Evolutionary conservation across 768 basidiomycete genomes (phyloP), one percentile per base, ranked within the genome.

Genomic region (Podaxis pistillaris): DNA sequence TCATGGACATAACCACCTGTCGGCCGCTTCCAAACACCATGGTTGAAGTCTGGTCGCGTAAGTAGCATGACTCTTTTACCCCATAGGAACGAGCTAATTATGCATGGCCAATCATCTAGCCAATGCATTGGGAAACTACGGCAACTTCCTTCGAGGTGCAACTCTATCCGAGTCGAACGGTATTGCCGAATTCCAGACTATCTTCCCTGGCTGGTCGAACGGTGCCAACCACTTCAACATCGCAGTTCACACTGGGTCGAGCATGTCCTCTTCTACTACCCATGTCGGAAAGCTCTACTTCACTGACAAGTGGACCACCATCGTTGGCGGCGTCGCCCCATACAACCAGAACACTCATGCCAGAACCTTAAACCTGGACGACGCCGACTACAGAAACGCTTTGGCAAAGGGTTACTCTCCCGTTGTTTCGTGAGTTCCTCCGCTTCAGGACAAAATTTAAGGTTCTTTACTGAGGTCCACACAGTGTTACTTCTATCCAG

Each of bases 261-360:
- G 70, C 24, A 57, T 68, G 26, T 67, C 70, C 17, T 72, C 72
- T 4, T 53, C 60, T 1, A 68, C 74, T 8, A 55, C 68, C 8
- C 78, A 79, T 64, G 67, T 71, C 47, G 79, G 79, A 6, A 76
- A 75, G 55, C 65, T 79, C 12, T 80, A 77, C 72, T 79, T 79
- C 69, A 72, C 72, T 8, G 77, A 78, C 51, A 63, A 62, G 19
- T 76, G 74, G 75, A 76, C 71, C 37, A 68, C 70, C 2, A 67
- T 71, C 28, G 69, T 78, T 22, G 65, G 69, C 60, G 69, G 65
- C 56, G 68, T 68, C 13, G 57, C 68, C 7, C 69, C 72, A 6
- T 79, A 79, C 66, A 68, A 63, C 54, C 58, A 68, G 53, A 76
- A 76, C 63, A 73, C 68, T 0, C 71, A 74, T 37, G n/a, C 30